Conservation (phyloP, 2,329 filamentous ascomycete genomes). For the Knufia fluminis region DNA sequence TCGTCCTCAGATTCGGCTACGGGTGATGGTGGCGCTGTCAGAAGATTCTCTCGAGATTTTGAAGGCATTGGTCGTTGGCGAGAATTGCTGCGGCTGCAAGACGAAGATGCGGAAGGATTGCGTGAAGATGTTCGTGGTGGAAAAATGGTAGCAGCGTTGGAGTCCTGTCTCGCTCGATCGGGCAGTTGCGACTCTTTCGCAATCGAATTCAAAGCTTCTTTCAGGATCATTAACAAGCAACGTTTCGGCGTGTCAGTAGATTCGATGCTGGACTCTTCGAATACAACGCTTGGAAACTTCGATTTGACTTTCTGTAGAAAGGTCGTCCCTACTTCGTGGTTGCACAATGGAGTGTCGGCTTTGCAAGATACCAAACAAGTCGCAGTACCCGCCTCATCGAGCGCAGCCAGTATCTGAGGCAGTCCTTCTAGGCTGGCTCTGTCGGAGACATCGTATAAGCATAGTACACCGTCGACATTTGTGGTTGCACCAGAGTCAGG, state of each 20-base stretch:
- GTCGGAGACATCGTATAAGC: constrained; percentile 81
- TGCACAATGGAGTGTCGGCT: constrained; percentile 66
- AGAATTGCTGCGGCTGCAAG: constrained; percentile 7
- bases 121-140: constrained; percentile 8
- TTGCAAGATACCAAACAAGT: constrained; percentile 62
- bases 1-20: constrained; percentile 20
- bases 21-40: constrained; percentile 10
- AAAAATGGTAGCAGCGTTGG: background rate
- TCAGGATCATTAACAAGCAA: constrained; percentile 61
- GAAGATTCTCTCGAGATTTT: constrained; percentile 2
- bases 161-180: background rate
- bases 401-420: constrained; percentile 52
- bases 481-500: constrained; percentile 60
- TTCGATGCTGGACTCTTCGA: constrained; percentile 63
- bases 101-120: constrained; percentile 4
- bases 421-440: constrained; percentile 64
- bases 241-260: constrained; percentile 63
- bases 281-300: constrained; percentile 56
- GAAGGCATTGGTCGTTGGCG: constrained; percentile 2
- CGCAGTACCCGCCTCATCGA: background rate
- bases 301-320: constrained; percentile 56
- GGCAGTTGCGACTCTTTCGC: background rate
- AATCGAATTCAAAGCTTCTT: background rate
- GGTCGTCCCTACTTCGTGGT: constrained; percentile 62
- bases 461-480: constrained; percentile 69